A percentile compares a stretch with the other conserved stretches of the same genome.
These are phyloP conservation scores for Pseudogymnoascus sp. DNA, from an alignment of 2,329 filamentous ascomycete species.

Conservation along the genomic window DNA sequence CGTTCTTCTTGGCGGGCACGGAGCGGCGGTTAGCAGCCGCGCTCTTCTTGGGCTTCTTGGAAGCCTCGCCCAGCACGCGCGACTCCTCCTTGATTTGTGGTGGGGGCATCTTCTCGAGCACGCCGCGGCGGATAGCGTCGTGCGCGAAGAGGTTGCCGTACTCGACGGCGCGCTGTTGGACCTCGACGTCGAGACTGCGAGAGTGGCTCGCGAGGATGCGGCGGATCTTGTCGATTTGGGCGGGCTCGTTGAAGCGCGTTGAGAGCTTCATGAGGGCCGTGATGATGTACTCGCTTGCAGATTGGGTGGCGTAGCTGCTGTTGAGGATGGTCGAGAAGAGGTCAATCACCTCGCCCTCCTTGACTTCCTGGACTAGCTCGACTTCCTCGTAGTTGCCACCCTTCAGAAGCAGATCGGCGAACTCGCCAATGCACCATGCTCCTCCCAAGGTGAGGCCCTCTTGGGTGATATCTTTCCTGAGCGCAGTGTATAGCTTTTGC, in stretches of 20 bases:
- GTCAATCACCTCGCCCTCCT: conserved; percentile 84
- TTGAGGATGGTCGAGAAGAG: conserved; percentile 87
- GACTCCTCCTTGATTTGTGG: conserved; percentile 96
- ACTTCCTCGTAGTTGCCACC: conserved; percentile 92
- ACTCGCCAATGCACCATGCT: conserved; percentile 97
- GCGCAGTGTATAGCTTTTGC: conserved; percentile 81
- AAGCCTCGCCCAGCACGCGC: conserved; percentile 75
- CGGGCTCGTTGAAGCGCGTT: conserved; percentile 70
- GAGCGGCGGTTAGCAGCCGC: conserved; percentile 63
- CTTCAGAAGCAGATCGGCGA: conserved; percentile 78
- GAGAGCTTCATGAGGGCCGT: conserved; percentile 93
- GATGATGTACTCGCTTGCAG: conserved; percentile 90
- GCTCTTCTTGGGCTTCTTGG: conserved; percentile 58
- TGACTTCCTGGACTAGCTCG: conserved; percentile 72
- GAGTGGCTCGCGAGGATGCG: conserved; percentile 70
- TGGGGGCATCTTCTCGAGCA: conserved; percentile 94
- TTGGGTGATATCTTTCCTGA: conserved; percentile 96
- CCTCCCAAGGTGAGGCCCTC: conserved; percentile 90
- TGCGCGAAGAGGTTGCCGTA: conserved; percentile 91
- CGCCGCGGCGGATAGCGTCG: conserved; percentile 78
- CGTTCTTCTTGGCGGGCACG: conserved; percentile 69
- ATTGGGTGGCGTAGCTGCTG: conserved; percentile 87
- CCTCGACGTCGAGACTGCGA: conserved; percentile 85
- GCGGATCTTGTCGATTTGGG: conserved; percentile 81
- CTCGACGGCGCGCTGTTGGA: conserved; percentile 92